Percentiles rank a stretch among this genome's conserved stretches.
phyloP scores from a whole-genome alignment of 2,329 filamentous ascomycete species.

The Leptographium procerum region DNA sequence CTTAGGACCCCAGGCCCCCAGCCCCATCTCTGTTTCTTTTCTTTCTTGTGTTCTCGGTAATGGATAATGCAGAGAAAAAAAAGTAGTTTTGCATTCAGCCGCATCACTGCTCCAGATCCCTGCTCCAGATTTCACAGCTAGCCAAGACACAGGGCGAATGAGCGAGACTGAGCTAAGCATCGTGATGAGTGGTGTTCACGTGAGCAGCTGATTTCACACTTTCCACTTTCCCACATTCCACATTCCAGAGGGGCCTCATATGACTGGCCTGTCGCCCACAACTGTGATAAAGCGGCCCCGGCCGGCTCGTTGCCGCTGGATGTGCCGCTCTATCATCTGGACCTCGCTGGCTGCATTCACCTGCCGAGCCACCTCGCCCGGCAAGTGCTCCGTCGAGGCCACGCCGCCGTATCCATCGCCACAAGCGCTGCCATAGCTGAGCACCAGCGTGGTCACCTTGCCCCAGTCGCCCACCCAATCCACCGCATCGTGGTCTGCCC shows the following conservation, averaged over 20 bases:
- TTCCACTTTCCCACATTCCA: not conserved
- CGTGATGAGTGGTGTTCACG: not conserved
- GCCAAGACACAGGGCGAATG: not conserved
- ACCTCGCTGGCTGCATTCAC: constrained; percentile 8
- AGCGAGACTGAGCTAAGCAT: not conserved
- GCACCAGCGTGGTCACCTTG: constrained; percentile 12
- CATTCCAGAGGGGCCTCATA: not conserved
- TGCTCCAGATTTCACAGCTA: not conserved
- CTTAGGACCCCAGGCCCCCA: not conserved
- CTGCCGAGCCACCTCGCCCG: constrained; percentile 4
- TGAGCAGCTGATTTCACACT: not conserved
- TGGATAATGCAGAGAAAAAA: not conserved
- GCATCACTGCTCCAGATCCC: not conserved
- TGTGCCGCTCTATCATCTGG: constrained; percentile 11
- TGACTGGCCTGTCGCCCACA: not conserved
- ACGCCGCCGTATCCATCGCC: not conserved
- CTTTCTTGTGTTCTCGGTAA: not conserved
- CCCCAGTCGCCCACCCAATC: constrained; percentile 34
- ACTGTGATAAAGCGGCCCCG: constrained; percentile 14
- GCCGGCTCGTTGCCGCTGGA: constrained; percentile 11
- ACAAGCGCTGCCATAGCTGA: constrained; percentile 4
- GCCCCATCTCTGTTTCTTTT: not conserved
- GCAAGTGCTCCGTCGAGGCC: not conserved
- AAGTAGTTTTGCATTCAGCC: too few relatives aligned
- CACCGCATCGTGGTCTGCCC: constrained; percentile 33